Evolutionary conservation across 2,329 filamentous ascomycete genomes (phyloP).

Genomic region (Didymellaceae sp.): DNA sequence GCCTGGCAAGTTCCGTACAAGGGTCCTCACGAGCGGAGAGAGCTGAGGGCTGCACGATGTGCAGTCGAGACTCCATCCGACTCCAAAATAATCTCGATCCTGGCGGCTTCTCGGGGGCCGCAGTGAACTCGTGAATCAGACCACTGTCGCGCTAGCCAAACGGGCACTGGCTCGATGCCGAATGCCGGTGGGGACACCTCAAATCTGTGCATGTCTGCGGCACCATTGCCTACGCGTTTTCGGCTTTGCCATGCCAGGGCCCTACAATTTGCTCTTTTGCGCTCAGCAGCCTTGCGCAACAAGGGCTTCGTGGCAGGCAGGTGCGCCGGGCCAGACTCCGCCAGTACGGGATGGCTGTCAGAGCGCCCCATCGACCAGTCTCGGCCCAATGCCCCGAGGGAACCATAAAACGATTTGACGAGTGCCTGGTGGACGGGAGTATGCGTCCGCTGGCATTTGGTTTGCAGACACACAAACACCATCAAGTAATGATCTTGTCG

Average conservation of each 20-base stretch:
- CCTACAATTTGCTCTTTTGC: constrained; percentile 2
- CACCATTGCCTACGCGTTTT: constrained; percentile 1
- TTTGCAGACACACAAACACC: background rate
- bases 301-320: background rate
- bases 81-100: constrained; percentile 2
- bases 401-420: background rate
- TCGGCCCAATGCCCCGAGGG: constrained; percentile 3
- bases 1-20: constrained; percentile 22
- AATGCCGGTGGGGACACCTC: constrained; percentile 1
- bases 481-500: background rate
- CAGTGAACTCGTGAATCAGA: constrained; percentile 1
- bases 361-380: constrained; percentile 1
- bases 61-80: constrained; percentile 14
- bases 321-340: constrained; percentile 7
- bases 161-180: background rate
- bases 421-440: background rate
- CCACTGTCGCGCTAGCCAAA: constrained; percentile 6
- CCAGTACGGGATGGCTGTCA: constrained; percentile 10
- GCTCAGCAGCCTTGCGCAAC: constrained; percentile 2
- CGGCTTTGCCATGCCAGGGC: constrained; percentile 4
- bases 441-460: background rate
- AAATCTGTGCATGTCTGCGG: constrained; percentile 1
- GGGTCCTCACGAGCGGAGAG: constrained; percentile 13
- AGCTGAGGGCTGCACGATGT: constrained; percentile 24
- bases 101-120: background rate